phyloP scores from a whole-genome alignment of 192 early-diverging fungal genomes.

The Gamsiella multidivaricata region DNA sequence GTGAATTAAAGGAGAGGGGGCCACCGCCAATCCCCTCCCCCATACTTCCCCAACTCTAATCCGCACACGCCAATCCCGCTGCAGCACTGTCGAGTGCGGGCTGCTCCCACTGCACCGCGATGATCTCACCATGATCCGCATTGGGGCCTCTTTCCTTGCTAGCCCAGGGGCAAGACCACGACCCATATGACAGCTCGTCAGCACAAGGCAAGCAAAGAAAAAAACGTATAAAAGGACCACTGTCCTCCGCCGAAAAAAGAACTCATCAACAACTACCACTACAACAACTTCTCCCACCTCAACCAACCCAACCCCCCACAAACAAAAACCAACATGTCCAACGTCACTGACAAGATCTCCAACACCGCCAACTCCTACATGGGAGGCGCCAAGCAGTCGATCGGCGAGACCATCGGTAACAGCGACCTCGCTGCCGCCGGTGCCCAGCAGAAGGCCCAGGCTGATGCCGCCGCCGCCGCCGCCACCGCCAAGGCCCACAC shows the following conservation, averaged over 20 bases:
- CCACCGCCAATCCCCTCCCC: too few relatives aligned
- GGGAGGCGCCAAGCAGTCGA: conserved; percentile 35
- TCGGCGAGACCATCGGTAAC: conserved; percentile 26
- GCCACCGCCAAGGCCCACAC: conserved; percentile 24
- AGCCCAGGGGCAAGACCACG: too few relatives aligned
- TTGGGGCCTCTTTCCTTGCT: too few relatives aligned
- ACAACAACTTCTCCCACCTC: neutral
- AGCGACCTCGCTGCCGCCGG: conserved; percentile 12
- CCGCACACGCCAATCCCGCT: too few relatives aligned
- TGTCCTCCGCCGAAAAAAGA: neutral
- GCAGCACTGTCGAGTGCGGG: too few relatives aligned
- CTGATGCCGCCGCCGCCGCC: conserved; percentile 19
- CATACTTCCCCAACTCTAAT: too few relatives aligned
- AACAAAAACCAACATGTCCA: conserved; percentile 1
- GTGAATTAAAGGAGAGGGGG: too few relatives aligned
- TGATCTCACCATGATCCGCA: too few relatives aligned
- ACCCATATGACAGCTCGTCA: too few relatives aligned
- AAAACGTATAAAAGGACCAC: too few relatives aligned
- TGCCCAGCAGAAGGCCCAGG: conserved; percentile 20
- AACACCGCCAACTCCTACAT: conserved; percentile 35
- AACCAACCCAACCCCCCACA: neutral
- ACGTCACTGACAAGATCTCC: conserved; percentile 18
- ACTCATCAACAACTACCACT: neutral
- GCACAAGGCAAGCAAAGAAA: too few relatives aligned
- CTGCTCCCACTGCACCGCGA: too few relatives aligned